Base-by-base conservation (phyloP, 441 rosid species). In the Gossypium trilobum region DNA sequence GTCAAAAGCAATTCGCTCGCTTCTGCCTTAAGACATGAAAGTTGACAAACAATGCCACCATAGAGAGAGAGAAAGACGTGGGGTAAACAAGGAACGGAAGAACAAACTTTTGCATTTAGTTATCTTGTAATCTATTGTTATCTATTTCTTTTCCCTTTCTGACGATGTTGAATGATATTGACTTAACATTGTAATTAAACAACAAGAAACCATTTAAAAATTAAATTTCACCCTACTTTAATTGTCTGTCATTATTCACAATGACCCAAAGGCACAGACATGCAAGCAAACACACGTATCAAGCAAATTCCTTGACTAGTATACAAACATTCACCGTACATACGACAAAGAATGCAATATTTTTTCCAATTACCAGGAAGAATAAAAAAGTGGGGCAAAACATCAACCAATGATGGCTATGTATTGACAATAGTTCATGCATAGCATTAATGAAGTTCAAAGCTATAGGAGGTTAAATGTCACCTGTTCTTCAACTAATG, bases 401-500 rank as follows among this genome's bases (percentile, higher is more conserved):
- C 70, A 62, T 52, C 70, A 51, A 66, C 46, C 9, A 54, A 22
- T 23, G 56, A 42, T 14, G 39, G 72, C 23, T 3, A 14, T 6
- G 13, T 19, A 36, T 22, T 9, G 6, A 19, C 4, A 54, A 54
- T 23, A 51, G 70, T 23, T 61, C 17, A 52, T n/a, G 17, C 11
- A 50, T 58, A 31, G 11, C 14, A 71, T 48, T 16, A 36, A 5
- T n/a, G 31, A 13, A 60, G 48, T 52, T 68, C 29, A 14, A 68
- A 68, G 72, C 48, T 62, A 67, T 22, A 68, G 62, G 62, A 27
- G 58, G 44, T 46, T 36, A 44, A 72, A 74, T 19, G 31, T 63
- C 75, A 87, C 92, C 87, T 73, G 86, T 61, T 84, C 87, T 74
- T 72, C 85, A n/a, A 79, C 71, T 71, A 52, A 75, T 57, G 77